These are phyloP conservation scores for Chlorella sp. DNA, from an alignment of 139 green algal species.

Conservation along the genomic window DNA sequence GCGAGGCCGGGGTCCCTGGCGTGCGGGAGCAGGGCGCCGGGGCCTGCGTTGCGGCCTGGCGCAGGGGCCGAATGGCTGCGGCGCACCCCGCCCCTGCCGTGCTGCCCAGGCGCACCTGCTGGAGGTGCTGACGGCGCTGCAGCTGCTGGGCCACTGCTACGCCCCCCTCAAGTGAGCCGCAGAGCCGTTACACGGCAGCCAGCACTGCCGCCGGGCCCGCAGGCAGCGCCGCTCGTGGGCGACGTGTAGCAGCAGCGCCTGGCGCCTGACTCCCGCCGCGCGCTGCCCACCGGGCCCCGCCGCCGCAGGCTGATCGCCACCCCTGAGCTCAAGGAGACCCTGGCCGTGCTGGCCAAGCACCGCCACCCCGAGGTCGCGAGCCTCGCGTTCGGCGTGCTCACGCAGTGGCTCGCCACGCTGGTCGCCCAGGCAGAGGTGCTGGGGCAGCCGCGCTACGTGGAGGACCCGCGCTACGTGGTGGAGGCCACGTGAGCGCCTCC, in stretches of 20 bases:
- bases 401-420: constrained; percentile 28
- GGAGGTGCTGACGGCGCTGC: constrained; percentile 2
- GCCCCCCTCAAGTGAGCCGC: neutral
- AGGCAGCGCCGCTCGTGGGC: neutral
- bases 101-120: no score
- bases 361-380: constrained; percentile 17
- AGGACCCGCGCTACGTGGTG: constrained; percentile 33
- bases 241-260: neutral
- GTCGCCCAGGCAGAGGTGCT: constrained; percentile 36
- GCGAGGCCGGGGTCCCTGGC: no score
- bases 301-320: constrained; percentile 28
- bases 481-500: constrained; percentile 12
- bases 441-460: constrained; percentile 28
- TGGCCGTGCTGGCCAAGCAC: constrained; percentile 20
- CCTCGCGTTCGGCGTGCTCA: constrained; percentile 15
- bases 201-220: neutral
- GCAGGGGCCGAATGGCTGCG: no score
- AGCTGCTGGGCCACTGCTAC: neutral
- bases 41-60: no score
- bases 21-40: no score
- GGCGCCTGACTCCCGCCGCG: neutral
- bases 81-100: no score
- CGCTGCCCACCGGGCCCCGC: constrained; percentile 25
- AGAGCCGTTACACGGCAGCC: neutral
- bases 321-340: constrained; percentile 28